Percentiles rank a stretch among this genome's conserved stretches.
Evolutionary conservation across 768 basidiomycete species (phyloP).

Genomic region (Astraeus odoratus): DNA sequence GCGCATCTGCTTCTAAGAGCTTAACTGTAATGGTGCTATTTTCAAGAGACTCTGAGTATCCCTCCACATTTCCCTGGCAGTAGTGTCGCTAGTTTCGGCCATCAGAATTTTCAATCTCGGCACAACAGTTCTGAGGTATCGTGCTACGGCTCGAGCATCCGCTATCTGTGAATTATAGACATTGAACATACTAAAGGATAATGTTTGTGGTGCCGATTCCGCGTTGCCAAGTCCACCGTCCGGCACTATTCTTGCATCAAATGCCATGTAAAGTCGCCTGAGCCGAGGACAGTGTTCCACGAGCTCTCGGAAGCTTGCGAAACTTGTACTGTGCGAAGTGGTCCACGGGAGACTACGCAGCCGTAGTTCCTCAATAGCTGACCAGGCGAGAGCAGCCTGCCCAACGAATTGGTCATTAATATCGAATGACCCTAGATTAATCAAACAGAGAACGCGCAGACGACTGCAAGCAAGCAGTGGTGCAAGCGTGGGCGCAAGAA

Average conservation of each 20-base stretch:
- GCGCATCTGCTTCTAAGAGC: no score
- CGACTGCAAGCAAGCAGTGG: slow-evolving; percentile 19
- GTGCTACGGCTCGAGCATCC: slow-evolving; percentile 19
- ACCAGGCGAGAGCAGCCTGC: slow-evolving; percentile 22
- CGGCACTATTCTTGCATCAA: slow-evolving; percentile 16
- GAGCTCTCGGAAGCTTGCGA: slow-evolving; percentile 18
- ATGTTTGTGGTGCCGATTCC: neutral
- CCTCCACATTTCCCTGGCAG: neutral
- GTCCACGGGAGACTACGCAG: slow-evolving; percentile 25
- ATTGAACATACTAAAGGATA: slow-evolving; percentile 19
- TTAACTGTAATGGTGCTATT: no score
- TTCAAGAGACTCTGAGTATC: neutral
- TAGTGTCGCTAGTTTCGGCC: neutral
- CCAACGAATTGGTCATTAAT: slow-evolving; percentile 22
- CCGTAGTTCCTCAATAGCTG: slow-evolving; percentile 18
- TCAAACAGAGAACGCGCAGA: slow-evolving; percentile 15
- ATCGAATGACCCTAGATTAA: slow-evolving; percentile 21
- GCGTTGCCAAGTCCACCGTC: neutral
- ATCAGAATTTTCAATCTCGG: slow-evolving; percentile 15
- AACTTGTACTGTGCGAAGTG: slow-evolving; percentile 10
- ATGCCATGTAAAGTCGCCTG: slow-evolving; percentile 15
- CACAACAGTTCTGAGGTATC: slow-evolving; percentile 17
- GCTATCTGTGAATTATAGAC: slow-evolving; percentile 23
- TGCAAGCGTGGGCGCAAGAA: slow-evolving; percentile 17
- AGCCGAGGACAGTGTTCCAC: slow-evolving; percentile 13